Conservation (phyloP, 805 yeast genomes). For the Candida railenensis region DNA sequence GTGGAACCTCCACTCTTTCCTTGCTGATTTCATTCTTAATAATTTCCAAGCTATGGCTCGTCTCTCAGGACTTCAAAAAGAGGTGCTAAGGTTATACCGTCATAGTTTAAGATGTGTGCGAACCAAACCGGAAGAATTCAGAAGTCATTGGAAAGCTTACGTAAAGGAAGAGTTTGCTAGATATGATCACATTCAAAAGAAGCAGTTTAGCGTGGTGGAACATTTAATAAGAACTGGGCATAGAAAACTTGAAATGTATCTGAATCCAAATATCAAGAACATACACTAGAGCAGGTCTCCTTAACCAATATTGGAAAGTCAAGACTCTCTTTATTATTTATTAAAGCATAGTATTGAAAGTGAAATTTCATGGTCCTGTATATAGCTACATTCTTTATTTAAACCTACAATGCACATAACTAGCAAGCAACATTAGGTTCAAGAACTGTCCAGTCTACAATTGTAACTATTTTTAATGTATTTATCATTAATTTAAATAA, state of each 20-base stretch:
- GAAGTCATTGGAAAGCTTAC: constrained; percentile 41
- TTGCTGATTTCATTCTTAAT: background rate
- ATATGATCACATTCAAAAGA: constrained; percentile 57
- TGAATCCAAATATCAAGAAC: constrained; percentile 69
- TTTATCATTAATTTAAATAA: too few relatives aligned
- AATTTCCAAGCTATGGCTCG: constrained; percentile 26
- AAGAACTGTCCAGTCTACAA: too few relatives aligned
- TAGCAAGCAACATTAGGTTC: too few relatives aligned
- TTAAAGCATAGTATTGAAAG: too few relatives aligned
- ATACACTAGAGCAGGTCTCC: constrained; percentile 49
- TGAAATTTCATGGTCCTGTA: background rate
- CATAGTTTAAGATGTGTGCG: constrained; percentile 44
- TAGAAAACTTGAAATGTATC: constrained; percentile 68
- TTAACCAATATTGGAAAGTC: too few relatives aligned
- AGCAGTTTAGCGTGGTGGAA: constrained; percentile 84
- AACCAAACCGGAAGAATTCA: constrained; percentile 49
- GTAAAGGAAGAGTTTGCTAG: constrained; percentile 64
- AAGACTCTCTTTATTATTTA: too few relatives aligned
- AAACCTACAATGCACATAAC: background rate
- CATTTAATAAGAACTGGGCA: constrained; percentile 77
- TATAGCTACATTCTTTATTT: background rate
- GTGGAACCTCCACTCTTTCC: background rate
- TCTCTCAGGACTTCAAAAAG: constrained; percentile 44
- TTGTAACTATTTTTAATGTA: too few relatives aligned
- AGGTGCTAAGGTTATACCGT: constrained; percentile 51